These are phyloP conservation scores for Truncatella angustata DNA, from an alignment of 2,329 filamentous ascomycete species.

Conservation along the genomic window DNA sequence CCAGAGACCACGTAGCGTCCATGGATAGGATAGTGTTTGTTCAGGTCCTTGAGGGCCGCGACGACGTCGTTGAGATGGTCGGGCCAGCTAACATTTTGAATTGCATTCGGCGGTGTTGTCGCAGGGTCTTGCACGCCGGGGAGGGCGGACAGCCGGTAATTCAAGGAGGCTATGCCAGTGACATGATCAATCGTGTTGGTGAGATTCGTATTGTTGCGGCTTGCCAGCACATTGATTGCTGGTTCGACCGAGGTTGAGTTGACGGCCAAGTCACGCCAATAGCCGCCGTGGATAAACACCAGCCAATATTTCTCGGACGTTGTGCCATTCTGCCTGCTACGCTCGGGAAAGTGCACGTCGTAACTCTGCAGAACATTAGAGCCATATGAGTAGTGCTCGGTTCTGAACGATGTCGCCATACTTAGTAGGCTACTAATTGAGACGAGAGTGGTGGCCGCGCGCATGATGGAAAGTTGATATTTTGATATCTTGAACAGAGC, in stretches of 20 bases:
- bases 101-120: neutral
- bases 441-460: neutral
- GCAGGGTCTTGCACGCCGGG: neutral
- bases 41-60: neutral
- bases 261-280: conserved; percentile 1
- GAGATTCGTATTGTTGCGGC: conserved; percentile 1
- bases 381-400: conserved; percentile 1
- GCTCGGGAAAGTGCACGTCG: neutral
- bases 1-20: conserved; percentile 1
- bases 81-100: conserved; percentile 3
- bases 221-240: neutral
- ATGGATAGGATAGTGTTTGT: neutral
- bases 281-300: neutral
- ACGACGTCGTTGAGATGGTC: conserved; percentile 6
- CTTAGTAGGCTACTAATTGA: neutral
- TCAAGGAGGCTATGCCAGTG: neutral
- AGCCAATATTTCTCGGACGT: neutral
- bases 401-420: neutral
- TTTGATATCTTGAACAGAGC: no score
- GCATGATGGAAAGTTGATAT: no score
- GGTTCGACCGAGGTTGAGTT: conserved; percentile 2
- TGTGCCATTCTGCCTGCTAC: no score
- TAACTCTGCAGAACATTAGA: conserved; percentile 4
- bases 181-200: conserved; percentile 3
- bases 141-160: neutral